These are phyloP conservation scores for Leccinum obscurum DNA, from an alignment of 768 basidiomycete genomes.

Conservation along the genomic window DNA sequence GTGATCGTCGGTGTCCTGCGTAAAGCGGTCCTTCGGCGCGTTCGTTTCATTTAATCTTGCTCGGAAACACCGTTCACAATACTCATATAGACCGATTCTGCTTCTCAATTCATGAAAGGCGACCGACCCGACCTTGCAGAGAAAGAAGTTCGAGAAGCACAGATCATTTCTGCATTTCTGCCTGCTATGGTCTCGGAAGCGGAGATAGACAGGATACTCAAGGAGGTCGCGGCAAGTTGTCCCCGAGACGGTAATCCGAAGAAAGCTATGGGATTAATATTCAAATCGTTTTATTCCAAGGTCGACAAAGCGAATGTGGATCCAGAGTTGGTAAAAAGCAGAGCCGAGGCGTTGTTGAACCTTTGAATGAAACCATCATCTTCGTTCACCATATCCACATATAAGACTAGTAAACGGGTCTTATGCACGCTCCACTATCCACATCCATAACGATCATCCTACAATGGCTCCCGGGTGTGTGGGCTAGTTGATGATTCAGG, in stretches of 20 bases:
- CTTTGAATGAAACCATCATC: slow-evolving; percentile 3
- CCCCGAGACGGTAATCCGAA: slow-evolving; percentile 22
- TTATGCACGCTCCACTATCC: slow-evolving; percentile 1
- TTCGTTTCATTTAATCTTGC: slow-evolving; percentile 36
- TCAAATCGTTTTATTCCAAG: slow-evolving; percentile 62
- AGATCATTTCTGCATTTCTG: slow-evolving; percentile 52
- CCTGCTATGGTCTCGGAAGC: slow-evolving; percentile 59
- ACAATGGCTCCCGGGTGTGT: slow-evolving; percentile 1
- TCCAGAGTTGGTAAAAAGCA: slow-evolving; percentile 52
- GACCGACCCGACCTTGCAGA: slow-evolving; percentile 65
- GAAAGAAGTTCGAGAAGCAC: slow-evolving; percentile 59
- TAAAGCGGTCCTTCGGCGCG: slow-evolving; percentile 58
- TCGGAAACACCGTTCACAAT: slow-evolving; percentile 7
- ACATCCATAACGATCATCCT: background rate
- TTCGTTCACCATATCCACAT: slow-evolving; percentile 1
- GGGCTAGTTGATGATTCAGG: slow-evolving; percentile 1
- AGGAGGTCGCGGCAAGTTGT: slow-evolving; percentile 36
- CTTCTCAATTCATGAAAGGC: slow-evolving; percentile 53
- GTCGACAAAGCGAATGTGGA: slow-evolving; percentile 64
- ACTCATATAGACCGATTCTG: slow-evolving; percentile 54
- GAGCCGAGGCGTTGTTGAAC: slow-evolving; percentile 43
- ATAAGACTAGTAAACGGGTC: background rate
- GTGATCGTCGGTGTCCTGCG: slow-evolving; percentile 53
- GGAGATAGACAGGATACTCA: slow-evolving; percentile 55
- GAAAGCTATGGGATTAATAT: slow-evolving; percentile 44